Evolutionary conservation across 768 basidiomycete genomes (phyloP).

Genomic region (Auriscalpium orientale): DNA sequence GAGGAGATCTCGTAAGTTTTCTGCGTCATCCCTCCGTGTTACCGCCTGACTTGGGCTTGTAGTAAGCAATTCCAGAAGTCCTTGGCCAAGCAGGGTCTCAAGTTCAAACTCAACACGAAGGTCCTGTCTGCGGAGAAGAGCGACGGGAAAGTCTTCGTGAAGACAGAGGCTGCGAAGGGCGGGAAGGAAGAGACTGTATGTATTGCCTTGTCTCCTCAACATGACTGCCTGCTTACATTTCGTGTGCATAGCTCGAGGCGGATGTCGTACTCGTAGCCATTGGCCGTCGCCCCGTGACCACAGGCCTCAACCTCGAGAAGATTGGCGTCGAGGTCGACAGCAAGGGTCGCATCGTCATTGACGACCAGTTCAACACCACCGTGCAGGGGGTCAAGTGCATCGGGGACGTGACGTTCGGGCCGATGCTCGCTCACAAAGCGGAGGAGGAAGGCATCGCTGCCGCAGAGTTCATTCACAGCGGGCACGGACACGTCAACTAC

Average conservation of each 20-base stretch:
- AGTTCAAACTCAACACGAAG: conserved; percentile 97
- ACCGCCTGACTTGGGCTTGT: neutral
- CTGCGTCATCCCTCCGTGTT: neutral
- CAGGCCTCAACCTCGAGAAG: conserved; percentile 82
- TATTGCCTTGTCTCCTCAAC: neutral
- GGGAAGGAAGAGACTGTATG: conserved; percentile 82
- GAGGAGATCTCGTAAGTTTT: conserved; percentile 81
- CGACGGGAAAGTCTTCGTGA: conserved; percentile 75
- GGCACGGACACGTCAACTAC: conserved; percentile 98
- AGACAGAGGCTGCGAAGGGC: conserved; percentile 89
- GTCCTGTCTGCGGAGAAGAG: conserved; percentile 84
- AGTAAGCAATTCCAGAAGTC: conserved; percentile 94
- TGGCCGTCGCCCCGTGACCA: conserved; percentile 87
- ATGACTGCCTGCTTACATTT: neutral
- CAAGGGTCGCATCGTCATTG: conserved; percentile 87
- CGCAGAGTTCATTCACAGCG: conserved; percentile 85
- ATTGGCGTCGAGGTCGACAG: conserved; percentile 88
- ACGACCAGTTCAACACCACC: conserved; percentile 92
- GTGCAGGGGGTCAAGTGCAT: conserved; percentile 90
- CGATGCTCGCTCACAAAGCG: conserved; percentile 98
- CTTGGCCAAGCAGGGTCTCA: conserved; percentile 86
- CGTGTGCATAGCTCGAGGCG: conserved; percentile 60
- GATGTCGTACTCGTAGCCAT: conserved; percentile 95
- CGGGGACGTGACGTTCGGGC: conserved; percentile 97
- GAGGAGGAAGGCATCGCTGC: conserved; percentile 98